These are phyloP conservation scores for Nannochloropsis salina DNA, from an alignment of 108 stramenopile species.

Conservation along the genomic window DNA sequence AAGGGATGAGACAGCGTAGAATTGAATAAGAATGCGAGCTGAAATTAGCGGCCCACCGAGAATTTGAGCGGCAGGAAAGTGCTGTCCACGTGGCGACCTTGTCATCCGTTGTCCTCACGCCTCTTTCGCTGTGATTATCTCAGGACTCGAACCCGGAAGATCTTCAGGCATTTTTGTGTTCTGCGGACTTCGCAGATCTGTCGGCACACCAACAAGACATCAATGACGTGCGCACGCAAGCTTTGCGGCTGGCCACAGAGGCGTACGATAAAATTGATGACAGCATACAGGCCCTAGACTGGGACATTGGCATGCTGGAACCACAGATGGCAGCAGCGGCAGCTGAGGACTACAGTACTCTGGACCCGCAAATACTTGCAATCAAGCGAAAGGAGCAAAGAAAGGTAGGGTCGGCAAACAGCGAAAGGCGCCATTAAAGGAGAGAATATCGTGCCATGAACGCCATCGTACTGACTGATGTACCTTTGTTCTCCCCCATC, in stretches of 20 bases:
- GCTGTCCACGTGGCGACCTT: not conserved
- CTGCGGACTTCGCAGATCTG: not conserved
- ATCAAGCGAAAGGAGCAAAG: not conserved
- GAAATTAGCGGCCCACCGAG: too few relatives aligned
- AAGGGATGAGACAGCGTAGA: not conserved
- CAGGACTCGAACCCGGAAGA: not conserved
- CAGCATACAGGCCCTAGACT: conserved; percentile 2
- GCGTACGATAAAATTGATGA: conserved; percentile 1
- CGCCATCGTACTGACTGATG: too few relatives aligned
- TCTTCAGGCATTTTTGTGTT: not conserved
- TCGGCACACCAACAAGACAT: not conserved
- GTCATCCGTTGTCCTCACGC: not conserved
- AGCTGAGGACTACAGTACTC: not conserved
- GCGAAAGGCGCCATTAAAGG: too few relatives aligned
- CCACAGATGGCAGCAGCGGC: conserved; percentile 9
- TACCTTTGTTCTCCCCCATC: too few relatives aligned
- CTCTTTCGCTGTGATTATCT: not conserved
- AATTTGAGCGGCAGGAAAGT: too few relatives aligned
- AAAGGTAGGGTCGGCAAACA: not conserved
- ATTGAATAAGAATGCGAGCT: too few relatives aligned
- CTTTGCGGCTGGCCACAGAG: not conserved
- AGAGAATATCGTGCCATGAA: too few relatives aligned
- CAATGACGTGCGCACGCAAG: conserved; percentile 1
- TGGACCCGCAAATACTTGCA: not conserved
- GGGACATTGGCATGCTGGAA: conserved; percentile 15